phyloP scores from a whole-genome alignment of 495 filamentous ascomycete genomes.

The Articulospora tetracladia region DNA sequence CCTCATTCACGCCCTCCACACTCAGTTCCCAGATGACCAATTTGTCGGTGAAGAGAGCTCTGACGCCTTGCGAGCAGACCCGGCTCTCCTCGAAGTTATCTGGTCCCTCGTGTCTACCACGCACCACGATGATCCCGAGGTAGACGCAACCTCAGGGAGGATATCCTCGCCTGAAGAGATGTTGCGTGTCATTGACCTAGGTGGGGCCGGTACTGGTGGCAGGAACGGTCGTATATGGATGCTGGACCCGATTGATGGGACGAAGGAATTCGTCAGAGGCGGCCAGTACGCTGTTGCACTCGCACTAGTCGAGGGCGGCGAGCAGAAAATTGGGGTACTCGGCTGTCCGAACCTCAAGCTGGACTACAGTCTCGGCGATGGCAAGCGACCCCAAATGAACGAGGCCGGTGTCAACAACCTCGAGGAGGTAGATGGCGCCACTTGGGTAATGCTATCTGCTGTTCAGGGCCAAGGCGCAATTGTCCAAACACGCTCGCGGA shows the following conservation, averaged over 20 bases:
- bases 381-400: not conserved
- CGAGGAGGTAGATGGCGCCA: not conserved
- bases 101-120: conserved; percentile 43
- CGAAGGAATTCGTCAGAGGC: conserved; percentile 57
- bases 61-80: conserved; percentile 45
- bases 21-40: conserved; percentile 50
- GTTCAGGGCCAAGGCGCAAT: conserved; percentile 52
- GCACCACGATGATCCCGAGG: conserved; percentile 36
- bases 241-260: conserved; percentile 71
- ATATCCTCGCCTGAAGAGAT: conserved; percentile 50
- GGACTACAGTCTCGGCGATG: conserved; percentile 45
- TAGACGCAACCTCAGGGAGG: conserved; percentile 34
- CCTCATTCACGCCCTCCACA: conserved; percentile 50
- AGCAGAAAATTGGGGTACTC: conserved; percentile 46
- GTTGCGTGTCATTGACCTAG: conserved; percentile 59
- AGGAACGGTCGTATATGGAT: conserved; percentile 51
- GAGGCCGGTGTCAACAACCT: conserved; percentile 41
- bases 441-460: conserved; percentile 44
- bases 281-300: conserved; percentile 65
- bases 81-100: conserved; percentile 45
- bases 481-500: conserved; percentile 41
- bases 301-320: conserved; percentile 45
- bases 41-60: conserved; percentile 64
- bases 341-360: conserved; percentile 52
- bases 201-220: conserved; percentile 41